Evolutionary conservation across 371 early-diverging fungal species (phyloP).

Genomic region (Apophysomyces ossiformis): DNA sequence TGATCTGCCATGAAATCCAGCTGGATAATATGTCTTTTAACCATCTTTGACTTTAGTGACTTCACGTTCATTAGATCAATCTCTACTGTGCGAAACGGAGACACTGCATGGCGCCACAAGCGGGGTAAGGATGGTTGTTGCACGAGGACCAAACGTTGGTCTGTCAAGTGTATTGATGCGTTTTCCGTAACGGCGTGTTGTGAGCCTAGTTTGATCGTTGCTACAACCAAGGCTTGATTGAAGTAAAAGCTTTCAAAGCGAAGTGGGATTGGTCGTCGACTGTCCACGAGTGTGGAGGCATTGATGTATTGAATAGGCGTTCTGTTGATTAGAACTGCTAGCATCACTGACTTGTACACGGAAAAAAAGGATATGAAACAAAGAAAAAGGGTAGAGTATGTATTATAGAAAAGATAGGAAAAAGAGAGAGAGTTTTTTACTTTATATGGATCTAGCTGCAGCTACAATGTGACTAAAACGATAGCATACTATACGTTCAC

Average conservation of each 20-base stretch:
- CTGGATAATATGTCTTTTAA: not conserved
- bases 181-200: constrained; percentile 2
- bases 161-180: constrained; percentile 20
- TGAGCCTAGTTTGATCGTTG: constrained; percentile 7
- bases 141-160: constrained; percentile 16
- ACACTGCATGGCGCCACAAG: not conserved
- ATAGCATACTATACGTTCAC: not conserved
- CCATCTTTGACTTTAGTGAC: constrained; percentile 17
- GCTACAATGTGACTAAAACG: not conserved
- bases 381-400: not conserved
- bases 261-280: constrained; percentile 13
- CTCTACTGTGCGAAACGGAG: constrained; percentile 16
- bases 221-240: constrained; percentile 12
- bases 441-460: not conserved
- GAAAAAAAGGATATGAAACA: not conserved
- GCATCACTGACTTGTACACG: not conserved
- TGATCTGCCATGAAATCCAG: not conserved
- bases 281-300: not conserved
- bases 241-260: constrained; percentile 22
- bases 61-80: constrained; percentile 13
- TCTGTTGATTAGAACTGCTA: not conserved
- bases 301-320: not conserved
- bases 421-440: constrained; percentile 3
- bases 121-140: constrained; percentile 8
- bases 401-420: not conserved